Conservation (phyloP, 2,329 filamentous ascomycete species). For the Xylariaceae sp. region DNA sequence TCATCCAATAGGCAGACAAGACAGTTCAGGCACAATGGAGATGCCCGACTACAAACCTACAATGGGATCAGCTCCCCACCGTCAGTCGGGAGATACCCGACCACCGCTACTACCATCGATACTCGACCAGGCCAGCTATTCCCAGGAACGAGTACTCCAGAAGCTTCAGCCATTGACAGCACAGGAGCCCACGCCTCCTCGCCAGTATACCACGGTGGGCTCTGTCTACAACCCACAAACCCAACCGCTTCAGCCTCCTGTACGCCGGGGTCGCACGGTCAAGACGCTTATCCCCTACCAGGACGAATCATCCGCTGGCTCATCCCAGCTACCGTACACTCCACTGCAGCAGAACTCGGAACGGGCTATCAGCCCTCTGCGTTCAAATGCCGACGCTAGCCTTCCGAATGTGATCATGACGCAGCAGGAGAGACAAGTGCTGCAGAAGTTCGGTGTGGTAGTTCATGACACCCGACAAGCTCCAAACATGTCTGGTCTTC, state of each 20-base stretch:
- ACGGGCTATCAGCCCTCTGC: conserved; percentile 42
- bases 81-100: background rate
- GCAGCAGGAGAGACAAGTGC: conserved; percentile 6
- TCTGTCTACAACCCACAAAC: conserved; percentile 48
- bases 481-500: background rate
- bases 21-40: conserved; percentile 9
- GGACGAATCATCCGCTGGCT: conserved; percentile 21
- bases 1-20: background rate
- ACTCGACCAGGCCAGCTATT: too few relatives aligned
- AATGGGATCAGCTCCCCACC: background rate
- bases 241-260: conserved; percentile 46
- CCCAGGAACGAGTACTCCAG: background rate
- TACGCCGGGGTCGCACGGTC: conserved; percentile 44
- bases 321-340: conserved; percentile 40
- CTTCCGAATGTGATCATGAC: conserved; percentile 1
- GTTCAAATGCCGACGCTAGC: background rate
- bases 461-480: background rate
- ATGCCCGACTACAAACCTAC: background rate
- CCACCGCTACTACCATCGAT: background rate
- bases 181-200: conserved; percentile 24
- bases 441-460: conserved; percentile 12
- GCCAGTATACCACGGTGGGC: conserved; percentile 51
- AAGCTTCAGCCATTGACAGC: background rate
- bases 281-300: conserved; percentile 37
- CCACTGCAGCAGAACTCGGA: conserved; percentile 52